Percentiles rank a stretch among this genome's conserved stretches.
These are phyloP conservation scores for Nyssa sinensis DNA, from an alignment of 148 eudicot species.

Conservation along the genomic window DNA sequence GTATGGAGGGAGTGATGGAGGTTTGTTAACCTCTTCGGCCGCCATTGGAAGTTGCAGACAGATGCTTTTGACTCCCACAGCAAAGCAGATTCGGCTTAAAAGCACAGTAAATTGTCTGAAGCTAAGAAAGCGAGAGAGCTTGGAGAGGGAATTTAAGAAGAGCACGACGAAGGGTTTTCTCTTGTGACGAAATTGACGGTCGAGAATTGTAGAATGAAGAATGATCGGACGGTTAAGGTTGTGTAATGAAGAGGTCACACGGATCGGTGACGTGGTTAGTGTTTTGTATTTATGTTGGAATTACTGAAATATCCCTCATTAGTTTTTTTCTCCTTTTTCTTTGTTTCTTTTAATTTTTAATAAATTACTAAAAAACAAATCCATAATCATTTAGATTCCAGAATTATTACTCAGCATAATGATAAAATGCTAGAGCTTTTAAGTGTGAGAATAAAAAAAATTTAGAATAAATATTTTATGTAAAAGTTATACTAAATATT, in stretches of 20 bases:
- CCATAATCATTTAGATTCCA: too few species aligned
- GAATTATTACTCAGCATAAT: too few species aligned
- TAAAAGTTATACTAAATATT: too few species aligned
- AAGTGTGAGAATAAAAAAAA: too few species aligned
- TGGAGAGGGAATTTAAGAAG: not conserved
- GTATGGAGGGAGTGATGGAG: constrained; percentile 38
- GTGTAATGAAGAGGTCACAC: not conserved
- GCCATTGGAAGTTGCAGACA: constrained; percentile 37
- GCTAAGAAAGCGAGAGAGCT: not conserved
- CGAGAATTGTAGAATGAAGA: not conserved
- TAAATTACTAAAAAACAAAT: too few species aligned
- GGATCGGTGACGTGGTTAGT: constrained; percentile 25
- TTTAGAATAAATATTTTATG: too few species aligned
- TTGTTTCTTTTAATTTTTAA: too few species aligned
- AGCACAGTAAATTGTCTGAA: constrained; percentile 6
- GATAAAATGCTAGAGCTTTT: too few species aligned
- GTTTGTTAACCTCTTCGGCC: constrained; percentile 33
- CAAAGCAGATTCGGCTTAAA: constrained; percentile 11
- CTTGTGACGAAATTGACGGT: constrained; percentile 6
- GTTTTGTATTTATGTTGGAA: too few species aligned
- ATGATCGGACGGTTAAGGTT: constrained; percentile 18
- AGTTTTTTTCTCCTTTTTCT: too few species aligned
- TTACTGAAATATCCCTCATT: too few species aligned
- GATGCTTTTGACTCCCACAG: constrained; percentile 4
- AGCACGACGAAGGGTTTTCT: not conserved